phyloP scores from a whole-genome alignment of 169 alveolate species.

The Cryptosporidium meleagridis region DNA sequence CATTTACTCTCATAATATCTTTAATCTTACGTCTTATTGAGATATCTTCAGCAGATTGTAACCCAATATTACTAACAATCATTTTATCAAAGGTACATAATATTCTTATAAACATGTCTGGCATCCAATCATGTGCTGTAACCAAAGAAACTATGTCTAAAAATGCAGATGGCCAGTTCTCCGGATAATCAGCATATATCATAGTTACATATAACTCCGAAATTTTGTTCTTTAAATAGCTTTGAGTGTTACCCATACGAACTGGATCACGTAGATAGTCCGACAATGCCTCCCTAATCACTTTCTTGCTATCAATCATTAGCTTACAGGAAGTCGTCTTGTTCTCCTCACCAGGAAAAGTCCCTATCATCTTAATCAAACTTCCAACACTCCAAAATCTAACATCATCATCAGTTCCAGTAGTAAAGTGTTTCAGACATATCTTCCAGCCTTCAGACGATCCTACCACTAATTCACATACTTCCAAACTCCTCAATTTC shows the following conservation, averaged over 20 bases:
- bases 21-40: conserved; percentile 55
- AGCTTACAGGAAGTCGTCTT: neutral
- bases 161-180: conserved; percentile 66
- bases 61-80: conserved; percentile 27
- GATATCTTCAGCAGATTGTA: conserved; percentile 37
- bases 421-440: conserved; percentile 27
- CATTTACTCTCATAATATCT: conserved; percentile 57
- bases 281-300: conserved; percentile 25
- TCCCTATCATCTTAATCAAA: conserved; percentile 35
- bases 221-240: conserved; percentile 20
- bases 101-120: conserved; percentile 61
- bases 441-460: conserved; percentile 61
- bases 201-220: conserved; percentile 48
- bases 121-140: conserved; percentile 25
- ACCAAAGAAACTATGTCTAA: conserved; percentile 36
- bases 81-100: conserved; percentile 47
- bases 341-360: conserved; percentile 9
- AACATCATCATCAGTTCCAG: conserved; percentile 25
- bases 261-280: conserved; percentile 9
- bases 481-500: conserved; percentile 38
- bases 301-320: neutral
- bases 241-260: neutral
- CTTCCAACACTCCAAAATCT: conserved; percentile 73
- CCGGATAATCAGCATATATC: conserved; percentile 62
- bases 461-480: conserved; percentile 29